Evolutionary conservation across 331 rosid species (phyloP), one percentile per base, ranked within the genome.

Genomic region (Quercus lobata): DNA sequence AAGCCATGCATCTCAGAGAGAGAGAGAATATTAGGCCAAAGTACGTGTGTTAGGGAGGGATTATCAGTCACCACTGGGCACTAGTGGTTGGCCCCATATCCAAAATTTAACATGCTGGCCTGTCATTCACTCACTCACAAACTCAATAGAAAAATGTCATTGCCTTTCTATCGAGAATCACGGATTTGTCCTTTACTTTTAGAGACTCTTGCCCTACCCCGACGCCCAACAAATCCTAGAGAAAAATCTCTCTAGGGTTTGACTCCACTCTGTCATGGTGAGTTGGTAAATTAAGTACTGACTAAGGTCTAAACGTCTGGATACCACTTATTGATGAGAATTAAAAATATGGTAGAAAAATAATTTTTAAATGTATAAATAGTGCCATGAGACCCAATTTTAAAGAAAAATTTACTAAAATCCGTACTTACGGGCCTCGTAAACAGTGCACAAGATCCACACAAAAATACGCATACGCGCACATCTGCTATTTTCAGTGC

Each of bases 131-230:
- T 49, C 54, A 29, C 62, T 52, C 73, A 29, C 68, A 11, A 11
- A 74, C 61, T 73, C 7, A 15, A 22, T 41, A 15, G 8, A 16
- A 22, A 4, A 35, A 7, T 25, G 41, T 11, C 10, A 76, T 11
- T 76, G n/a, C 16, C 8, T 62, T 35, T 69, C 62, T 21, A 22
- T 69, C 56, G 61, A 69, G 75, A 69, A 55, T 55, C 69, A 69
- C 30, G 54, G 72, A 66, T 56, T 78, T 55, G 75, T 56, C 58
- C 69, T 14, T 14, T 7, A n/a, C 29, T 35, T 11, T 35, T 16
- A 34, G 75, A 34, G 69, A 52, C 61, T 22, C 44, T 69, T 52
- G 11, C 81, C 73, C 19, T 32, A 3, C 73, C 54, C 5, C 54
- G 15, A 12, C 34, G 21, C 30, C 55, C 65, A 76, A 61, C 69